Evolutionary conservation across 202 grass and related monocot species (phyloP).

Genomic region (Hordeum pubiflorum): DNA sequence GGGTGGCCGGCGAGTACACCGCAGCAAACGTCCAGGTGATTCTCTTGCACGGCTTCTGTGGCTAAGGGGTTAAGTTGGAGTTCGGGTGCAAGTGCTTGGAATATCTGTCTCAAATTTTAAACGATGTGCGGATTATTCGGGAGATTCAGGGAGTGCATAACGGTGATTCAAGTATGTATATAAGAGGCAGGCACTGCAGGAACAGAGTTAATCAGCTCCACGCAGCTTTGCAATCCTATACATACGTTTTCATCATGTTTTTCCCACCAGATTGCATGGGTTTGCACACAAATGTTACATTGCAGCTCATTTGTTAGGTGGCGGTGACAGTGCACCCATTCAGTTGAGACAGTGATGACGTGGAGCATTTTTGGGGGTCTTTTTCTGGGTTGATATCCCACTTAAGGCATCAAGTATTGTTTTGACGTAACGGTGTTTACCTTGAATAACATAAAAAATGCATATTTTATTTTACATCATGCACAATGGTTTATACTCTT

Average conservation of each 20-base stretch:
- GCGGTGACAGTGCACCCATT: not conserved
- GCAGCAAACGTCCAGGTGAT: constrained; percentile 87
- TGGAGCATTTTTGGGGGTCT: not conserved
- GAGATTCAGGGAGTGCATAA: not conserved
- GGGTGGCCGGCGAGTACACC: constrained; percentile 45
- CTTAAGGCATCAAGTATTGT: not conserved
- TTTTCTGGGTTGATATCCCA: not conserved
- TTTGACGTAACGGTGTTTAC: not conserved
- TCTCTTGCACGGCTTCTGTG: not conserved
- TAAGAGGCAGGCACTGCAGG: not conserved
- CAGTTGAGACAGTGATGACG: not conserved
- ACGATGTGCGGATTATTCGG: not conserved
- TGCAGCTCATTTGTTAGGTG: not conserved
- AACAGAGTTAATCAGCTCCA: not conserved
- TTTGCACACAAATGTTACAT: not conserved
- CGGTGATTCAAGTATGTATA: too few relatives aligned
- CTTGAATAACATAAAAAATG: not conserved
- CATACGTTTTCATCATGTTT: not conserved
- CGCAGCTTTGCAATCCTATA: not conserved
- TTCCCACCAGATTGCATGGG: not conserved
- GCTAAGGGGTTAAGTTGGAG: not conserved
- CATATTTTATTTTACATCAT: not conserved
- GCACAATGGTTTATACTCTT: not conserved
- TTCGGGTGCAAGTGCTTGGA: not conserved
- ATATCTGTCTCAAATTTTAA: not conserved